These are phyloP conservation scores for Ogataea methylovora DNA, from an alignment of 805 yeast species.

Conservation along the genomic window DNA sequence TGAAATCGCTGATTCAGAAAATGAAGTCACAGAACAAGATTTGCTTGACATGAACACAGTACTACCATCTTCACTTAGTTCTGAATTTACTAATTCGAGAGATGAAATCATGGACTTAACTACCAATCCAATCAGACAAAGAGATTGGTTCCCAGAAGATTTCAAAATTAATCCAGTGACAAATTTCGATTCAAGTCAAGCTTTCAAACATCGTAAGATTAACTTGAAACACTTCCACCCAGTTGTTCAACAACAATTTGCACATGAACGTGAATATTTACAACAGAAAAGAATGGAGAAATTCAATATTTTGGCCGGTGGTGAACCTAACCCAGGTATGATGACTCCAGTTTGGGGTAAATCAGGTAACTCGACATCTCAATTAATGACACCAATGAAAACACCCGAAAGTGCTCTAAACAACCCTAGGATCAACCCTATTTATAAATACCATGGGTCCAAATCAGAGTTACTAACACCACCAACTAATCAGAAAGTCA, in stretches of 20 bases:
- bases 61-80: no score
- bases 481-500: not conserved
- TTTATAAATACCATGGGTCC: constrained; percentile 21
- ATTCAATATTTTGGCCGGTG: constrained; percentile 17
- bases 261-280: constrained; percentile 13
- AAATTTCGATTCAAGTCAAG: constrained; percentile 11
- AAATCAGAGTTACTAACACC: constrained; percentile 1
- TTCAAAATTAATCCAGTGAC: constrained; percentile 23
- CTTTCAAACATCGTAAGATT: constrained; percentile 16
- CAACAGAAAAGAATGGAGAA: constrained; percentile 14
- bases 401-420: constrained; percentile 15
- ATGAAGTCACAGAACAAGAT: no score
- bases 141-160: constrained; percentile 30
- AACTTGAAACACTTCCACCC: constrained; percentile 13
- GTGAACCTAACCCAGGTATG: constrained; percentile 5
- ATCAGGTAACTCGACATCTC: not conserved
- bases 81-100: no score
- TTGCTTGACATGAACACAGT: no score
- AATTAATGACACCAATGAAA: constrained; percentile 17
- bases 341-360: not conserved
- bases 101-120: constrained; percentile 16
- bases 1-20: no score
- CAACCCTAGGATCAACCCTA: constrained; percentile 16
- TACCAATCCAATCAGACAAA: constrained; percentile 15
- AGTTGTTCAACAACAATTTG: constrained; percentile 13